Conservation (phyloP, 768 basidiomycete genomes). For the Suillus plorans region DNA sequence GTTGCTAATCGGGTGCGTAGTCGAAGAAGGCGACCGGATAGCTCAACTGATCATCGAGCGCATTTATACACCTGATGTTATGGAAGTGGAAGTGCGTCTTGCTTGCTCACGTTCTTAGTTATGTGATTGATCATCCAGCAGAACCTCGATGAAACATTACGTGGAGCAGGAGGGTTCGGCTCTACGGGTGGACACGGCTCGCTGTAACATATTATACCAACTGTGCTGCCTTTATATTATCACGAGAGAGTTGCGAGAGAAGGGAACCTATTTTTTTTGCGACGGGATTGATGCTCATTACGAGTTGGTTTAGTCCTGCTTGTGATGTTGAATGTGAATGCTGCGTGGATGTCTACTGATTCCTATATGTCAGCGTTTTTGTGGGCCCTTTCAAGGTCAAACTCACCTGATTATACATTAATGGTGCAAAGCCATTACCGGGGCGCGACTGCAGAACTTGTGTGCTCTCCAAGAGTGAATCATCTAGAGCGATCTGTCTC, state of each 20-base stretch:
- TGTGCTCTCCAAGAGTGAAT: neutral
- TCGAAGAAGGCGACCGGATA: conserved; percentile 91
- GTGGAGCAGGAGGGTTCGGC: conserved; percentile 88
- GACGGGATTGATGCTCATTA: neutral
- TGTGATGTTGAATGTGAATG: neutral
- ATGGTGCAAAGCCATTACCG: neutral
- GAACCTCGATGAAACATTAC: conserved; percentile 82
- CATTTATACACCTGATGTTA: conserved; percentile 81
- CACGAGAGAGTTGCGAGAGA: no score
- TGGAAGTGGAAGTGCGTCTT: conserved; percentile 77
- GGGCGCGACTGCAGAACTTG: neutral
- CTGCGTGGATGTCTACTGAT: neutral
- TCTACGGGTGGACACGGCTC: conserved; percentile 85
- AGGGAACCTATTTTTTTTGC: neutral
- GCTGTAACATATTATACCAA: conserved; percentile 36
- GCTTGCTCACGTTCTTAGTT: conserved; percentile 8
- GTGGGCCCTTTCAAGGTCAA: neutral
- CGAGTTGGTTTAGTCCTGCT: neutral
- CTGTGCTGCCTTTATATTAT: neutral
- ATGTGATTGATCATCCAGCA: conserved; percentile 30
- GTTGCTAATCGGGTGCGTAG: conserved; percentile 38
- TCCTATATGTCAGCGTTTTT: neutral
- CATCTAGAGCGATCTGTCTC: conserved; percentile 40
- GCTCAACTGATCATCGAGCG: conserved; percentile 93
- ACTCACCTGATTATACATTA: neutral